These are phyloP conservation scores for Seiridium unicorne DNA, from an alignment of 2,329 filamentous ascomycete genomes.

Conservation along the genomic window DNA sequence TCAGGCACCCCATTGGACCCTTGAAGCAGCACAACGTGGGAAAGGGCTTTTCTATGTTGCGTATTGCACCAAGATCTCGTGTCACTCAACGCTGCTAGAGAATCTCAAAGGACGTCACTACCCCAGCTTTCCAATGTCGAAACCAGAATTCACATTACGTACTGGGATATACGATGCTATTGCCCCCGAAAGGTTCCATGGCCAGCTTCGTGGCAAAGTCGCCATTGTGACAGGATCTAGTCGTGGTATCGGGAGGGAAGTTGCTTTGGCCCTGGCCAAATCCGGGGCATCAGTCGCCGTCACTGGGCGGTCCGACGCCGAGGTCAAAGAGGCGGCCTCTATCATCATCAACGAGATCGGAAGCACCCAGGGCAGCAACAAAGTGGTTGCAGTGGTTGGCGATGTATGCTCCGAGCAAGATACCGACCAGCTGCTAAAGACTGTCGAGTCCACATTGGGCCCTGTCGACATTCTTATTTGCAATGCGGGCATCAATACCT, in stretches of 20 bases:
- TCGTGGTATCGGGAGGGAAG: neutral
- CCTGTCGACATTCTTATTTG: conserved; percentile 1
- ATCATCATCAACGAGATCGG: neutral
- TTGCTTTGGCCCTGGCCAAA: neutral
- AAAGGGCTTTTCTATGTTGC: no score
- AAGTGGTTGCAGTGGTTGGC: neutral
- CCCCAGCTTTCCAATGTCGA: neutral
- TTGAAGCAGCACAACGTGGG: no score
- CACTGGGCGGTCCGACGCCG: neutral
- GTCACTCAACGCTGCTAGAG: no score
- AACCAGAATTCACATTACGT: neutral
- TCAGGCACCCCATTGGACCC: no score
- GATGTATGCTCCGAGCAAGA: neutral
- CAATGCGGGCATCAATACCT: conserved; percentile 2
- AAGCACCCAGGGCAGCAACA: neutral
- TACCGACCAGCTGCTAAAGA: neutral
- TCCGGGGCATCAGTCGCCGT: neutral
- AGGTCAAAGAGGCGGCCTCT: neutral
- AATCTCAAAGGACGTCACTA: no score
- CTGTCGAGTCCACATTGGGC: neutral
- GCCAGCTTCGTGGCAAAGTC: neutral
- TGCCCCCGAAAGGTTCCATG: neutral
- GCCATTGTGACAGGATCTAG: conserved; percentile 2
- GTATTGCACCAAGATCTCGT: no score
- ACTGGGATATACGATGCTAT: conserved; percentile 2